Evolutionary conservation across 1,284 basidiomycete species (phyloP).

Genomic region (Meira nashicola): DNA sequence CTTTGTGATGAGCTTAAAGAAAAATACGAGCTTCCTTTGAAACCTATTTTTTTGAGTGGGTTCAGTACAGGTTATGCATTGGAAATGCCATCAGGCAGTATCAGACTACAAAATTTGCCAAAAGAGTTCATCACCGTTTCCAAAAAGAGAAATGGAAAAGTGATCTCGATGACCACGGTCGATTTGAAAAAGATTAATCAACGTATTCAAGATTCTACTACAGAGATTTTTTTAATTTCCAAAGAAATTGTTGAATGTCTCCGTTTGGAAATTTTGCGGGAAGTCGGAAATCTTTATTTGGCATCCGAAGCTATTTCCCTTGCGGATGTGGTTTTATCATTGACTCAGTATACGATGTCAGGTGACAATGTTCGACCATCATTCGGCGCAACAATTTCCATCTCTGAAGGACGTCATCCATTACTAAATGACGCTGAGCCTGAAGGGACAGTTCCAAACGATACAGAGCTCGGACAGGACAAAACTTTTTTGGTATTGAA

Average conservation of each 20-base stretch:
- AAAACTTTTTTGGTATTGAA: constrained; percentile 59
- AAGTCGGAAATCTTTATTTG: constrained; percentile 19
- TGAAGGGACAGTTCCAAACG: constrained; percentile 43
- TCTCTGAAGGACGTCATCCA: constrained; percentile 51
- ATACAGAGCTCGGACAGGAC: constrained; percentile 14
- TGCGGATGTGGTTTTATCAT: constrained; percentile 33
- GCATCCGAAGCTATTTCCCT: constrained; percentile 38
- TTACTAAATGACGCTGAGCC: constrained; percentile 68
- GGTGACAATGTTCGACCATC: constrained; percentile 30
- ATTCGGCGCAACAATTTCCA: constrained; percentile 39
- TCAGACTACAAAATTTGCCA: constrained; percentile 5
- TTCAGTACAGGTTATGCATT: neutral
- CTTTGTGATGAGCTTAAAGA: neutral
- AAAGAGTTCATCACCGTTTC: constrained; percentile 10
- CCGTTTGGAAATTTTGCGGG: constrained; percentile 21
- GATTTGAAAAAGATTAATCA: constrained; percentile 16
- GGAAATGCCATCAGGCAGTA: constrained; percentile 1
- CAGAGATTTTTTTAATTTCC: constrained; percentile 69
- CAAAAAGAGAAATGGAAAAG: constrained; percentile 2
- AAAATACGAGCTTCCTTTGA: neutral
- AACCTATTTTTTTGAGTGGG: neutral
- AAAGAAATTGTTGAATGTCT: constrained; percentile 54
- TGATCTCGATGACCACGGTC: constrained; percentile 11
- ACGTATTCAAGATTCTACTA: constrained; percentile 10
- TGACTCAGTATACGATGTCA: constrained; percentile 21